Evolutionary conservation across 176 grass and related monocot genomes (phyloP), one percentile per base, ranked within the genome.

Genomic region (Hsuehochloa calcarea): DNA sequence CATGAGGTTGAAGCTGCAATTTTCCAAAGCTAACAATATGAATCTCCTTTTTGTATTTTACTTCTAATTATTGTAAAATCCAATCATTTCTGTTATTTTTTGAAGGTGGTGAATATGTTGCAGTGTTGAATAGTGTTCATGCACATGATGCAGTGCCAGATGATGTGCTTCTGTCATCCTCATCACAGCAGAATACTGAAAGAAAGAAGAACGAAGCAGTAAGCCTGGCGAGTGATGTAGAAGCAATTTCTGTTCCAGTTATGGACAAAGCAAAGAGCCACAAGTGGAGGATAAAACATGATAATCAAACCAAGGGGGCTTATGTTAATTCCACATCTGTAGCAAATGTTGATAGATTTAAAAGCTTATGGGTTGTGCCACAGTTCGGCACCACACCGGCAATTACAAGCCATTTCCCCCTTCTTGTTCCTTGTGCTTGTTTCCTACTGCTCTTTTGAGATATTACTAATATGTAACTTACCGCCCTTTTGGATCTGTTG

Each of bases 101-200:
- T 40, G 22, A 27, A 87, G 77, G 80, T 55, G 22, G 31, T 65
- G 54, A 58, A 84, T 27, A 20, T 66, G 40, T 56, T 73, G 26
- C 38, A 50, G 3, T 10, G 11, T 46, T 49, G 47, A 46, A 75
- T 80, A 59, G 68, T 74, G 39, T 60, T 49, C 46, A 68, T 68
- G 60, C 61, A 61, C 68, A 65, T 80, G 76, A 74, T 81, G 20
- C 70, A 68, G 72, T 75, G 25, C 70, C 52, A 70, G 23, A 78
- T 70, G 54, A 77, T 70, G 55, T 25, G 29, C 54, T 77, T 55
- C 3, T 39, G 40, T 38, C 87, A 80, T 68, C 50, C 59, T 89
- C 69, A n/a, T 68, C 76, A 85, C 69, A 80, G 43, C 76, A 11
- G 11, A 74, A 69, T 75, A 69, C 27, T 29, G 76, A 68, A 85